phyloP scores from a whole-genome alignment of 208 protist species.

The Trypanosoma avium region DNA sequence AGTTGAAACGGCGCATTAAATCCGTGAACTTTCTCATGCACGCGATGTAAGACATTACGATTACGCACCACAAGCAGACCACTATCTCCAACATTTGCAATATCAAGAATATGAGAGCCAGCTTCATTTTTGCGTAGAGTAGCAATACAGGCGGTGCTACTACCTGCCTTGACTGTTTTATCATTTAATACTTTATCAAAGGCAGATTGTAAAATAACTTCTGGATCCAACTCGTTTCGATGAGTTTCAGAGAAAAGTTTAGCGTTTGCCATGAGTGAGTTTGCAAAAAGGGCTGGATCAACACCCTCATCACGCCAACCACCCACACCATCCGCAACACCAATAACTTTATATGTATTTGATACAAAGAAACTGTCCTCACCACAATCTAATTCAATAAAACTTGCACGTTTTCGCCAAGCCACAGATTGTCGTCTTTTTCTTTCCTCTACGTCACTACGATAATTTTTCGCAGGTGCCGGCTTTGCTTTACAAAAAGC shows the following conservation, averaged over 20 bases:
- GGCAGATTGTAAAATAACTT: slow-evolving; percentile 78
- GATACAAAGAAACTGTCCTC: slow-evolving; percentile 94
- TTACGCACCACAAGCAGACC: slow-evolving; percentile 86
- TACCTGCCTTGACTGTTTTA: slow-evolving; percentile 83
- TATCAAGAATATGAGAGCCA: slow-evolving; percentile 66
- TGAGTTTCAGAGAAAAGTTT: slow-evolving; percentile 88
- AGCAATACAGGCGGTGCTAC: slow-evolving; percentile 88
- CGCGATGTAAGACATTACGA: slow-evolving; percentile 69
- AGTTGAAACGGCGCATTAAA: slow-evolving; percentile 94
- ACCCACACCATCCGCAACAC: slow-evolving; percentile 92
- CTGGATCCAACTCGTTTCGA: slow-evolving; percentile 73
- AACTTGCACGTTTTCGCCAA: slow-evolving; percentile 89
- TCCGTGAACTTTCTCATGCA: slow-evolving; percentile 87
- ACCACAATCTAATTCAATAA: slow-evolving; percentile 92
- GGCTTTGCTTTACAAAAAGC: slow-evolving; percentile 90
- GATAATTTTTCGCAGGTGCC: slow-evolving; percentile 63
- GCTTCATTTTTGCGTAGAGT: slow-evolving; percentile 53
- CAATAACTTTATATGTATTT: slow-evolving; percentile 90
- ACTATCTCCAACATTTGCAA: slow-evolving; percentile 92
- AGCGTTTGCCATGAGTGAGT: slow-evolving; percentile 90
- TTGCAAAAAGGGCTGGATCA: slow-evolving; percentile 82
- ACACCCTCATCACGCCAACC: slow-evolving; percentile 87
- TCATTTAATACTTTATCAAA: slow-evolving; percentile 80
- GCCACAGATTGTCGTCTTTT: slow-evolving; percentile 55
- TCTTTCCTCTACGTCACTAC: slow-evolving; percentile 82